A percentile compares a stretch with the other conserved stretches of the same genome.
Conservation (phyloP, 2,329 filamentous ascomycete genomes). For the Talaromyces pinophilus region DNA sequence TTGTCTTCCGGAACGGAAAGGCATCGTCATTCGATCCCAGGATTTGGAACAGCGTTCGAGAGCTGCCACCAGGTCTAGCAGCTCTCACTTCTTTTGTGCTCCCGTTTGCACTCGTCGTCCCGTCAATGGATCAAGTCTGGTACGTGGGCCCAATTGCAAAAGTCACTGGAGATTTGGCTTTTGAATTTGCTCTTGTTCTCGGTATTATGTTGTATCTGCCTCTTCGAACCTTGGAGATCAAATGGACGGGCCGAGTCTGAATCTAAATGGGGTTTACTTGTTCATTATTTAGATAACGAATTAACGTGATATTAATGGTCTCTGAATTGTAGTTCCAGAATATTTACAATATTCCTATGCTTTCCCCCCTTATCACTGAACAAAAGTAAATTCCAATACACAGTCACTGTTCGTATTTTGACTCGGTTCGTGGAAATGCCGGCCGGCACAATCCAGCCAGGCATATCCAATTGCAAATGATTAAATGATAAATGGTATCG, state of each 20-base stretch:
- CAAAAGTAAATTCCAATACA: not conserved
- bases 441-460: not conserved
- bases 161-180: constrained; percentile 63
- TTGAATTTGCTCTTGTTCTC: constrained; percentile 67
- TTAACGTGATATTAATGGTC: not conserved
- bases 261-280: not conserved
- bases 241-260: constrained; percentile 38
- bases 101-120: constrained; percentile 65
- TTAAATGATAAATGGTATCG: not conserved
- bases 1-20: constrained; percentile 62
- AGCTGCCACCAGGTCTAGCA: constrained; percentile 64
- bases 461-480: not conserved
- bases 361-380: not conserved
- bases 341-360: not conserved
- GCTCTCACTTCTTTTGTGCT: constrained; percentile 64
- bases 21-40: constrained; percentile 60
- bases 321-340: not conserved
- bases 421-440: not conserved
- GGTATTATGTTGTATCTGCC: constrained; percentile 54
- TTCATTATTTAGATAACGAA: not conserved
- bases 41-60: constrained; percentile 58
- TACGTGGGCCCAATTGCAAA: constrained; percentile 67
- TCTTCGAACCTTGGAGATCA: constrained; percentile 54
- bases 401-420: not conserved
- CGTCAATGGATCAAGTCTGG: constrained; percentile 73